These are phyloP conservation scores for Cutaneotrichosporon dermatis DNA, from an alignment of 1,284 basidiomycete genomes.

Conservation along the genomic window DNA sequence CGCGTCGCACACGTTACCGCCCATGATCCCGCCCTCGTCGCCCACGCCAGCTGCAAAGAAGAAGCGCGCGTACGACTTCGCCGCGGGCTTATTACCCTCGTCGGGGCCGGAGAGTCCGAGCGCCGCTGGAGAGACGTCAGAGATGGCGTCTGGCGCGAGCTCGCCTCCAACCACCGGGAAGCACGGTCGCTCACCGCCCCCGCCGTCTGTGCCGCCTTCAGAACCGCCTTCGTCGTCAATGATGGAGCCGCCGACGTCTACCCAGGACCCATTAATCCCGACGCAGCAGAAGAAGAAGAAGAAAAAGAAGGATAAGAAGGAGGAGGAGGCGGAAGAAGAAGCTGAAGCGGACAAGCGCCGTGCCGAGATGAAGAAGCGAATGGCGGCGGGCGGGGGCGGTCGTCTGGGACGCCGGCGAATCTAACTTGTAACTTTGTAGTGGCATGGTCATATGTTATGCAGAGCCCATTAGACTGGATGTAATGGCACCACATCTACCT, in stretches of 20 bases:
- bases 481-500: too few species aligned
- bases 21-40: slow-evolving; percentile 12
- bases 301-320: slow-evolving; percentile 28
- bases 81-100: slow-evolving; percentile 6
- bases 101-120: slow-evolving; percentile 1
- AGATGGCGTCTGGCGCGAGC: background rate
- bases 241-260: slow-evolving; percentile 5
- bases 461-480: too few species aligned
- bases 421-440: too few species aligned
- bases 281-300: slow-evolving; percentile 17
- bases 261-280: slow-evolving; percentile 16
- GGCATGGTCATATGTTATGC: too few species aligned
- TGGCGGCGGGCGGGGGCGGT: slow-evolving; percentile 30
- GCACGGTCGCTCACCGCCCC: background rate
- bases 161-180: background rate
- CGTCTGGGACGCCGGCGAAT: slow-evolving; percentile 10
- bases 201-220: slow-evolving; percentile 1
- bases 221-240: background rate
- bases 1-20: background rate
- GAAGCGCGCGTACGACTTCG: slow-evolving; percentile 3
- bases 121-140: background rate
- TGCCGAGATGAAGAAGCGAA: slow-evolving; percentile 34
- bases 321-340: slow-evolving; percentile 33
- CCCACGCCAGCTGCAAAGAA: slow-evolving; percentile 13
- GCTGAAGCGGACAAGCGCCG: slow-evolving; percentile 26